Evolutionary conservation across 768 basidiomycete species (phyloP).

Genomic region (Boletales sp.): DNA sequence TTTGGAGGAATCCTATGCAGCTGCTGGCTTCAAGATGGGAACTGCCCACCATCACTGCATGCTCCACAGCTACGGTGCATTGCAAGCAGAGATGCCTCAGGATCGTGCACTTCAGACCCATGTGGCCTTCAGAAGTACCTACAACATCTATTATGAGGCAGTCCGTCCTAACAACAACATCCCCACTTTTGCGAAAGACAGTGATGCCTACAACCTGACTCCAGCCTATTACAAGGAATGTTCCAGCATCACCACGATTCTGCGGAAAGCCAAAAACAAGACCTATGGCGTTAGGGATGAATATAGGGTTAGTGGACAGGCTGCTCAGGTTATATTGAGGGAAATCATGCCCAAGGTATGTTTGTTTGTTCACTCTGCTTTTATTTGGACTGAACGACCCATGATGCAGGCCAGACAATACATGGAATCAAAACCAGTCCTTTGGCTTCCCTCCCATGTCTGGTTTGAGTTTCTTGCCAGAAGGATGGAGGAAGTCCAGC

Average conservation of each 20-base stretch:
- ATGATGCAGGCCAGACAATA: background rate
- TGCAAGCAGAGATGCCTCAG: conserved; percentile 15
- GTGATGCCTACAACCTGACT: conserved; percentile 10
- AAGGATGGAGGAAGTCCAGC: background rate
- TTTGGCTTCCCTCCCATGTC: conserved; percentile 5
- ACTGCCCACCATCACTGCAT: conserved; percentile 6
- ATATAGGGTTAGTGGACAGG: conserved; percentile 4
- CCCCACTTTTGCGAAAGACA: conserved; percentile 5
- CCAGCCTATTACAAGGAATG: conserved; percentile 1
- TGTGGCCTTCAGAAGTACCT: conserved; percentile 10
- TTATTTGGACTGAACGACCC: too few relatives aligned
- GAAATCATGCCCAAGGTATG: background rate
- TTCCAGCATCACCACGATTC: background rate
- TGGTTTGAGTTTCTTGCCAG: conserved; percentile 6
- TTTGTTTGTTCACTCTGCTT: background rate
- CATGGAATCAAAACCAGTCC: background rate
- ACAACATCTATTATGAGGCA: conserved; percentile 16
- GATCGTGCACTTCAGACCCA: conserved; percentile 4
- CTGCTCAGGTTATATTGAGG: background rate
- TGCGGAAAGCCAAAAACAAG: background rate
- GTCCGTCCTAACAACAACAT: conserved; percentile 4
- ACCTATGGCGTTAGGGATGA: conserved; percentile 7
- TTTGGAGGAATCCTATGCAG: conserved; percentile 10
- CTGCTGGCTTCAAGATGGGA: background rate
- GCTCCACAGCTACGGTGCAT: conserved; percentile 5